These are phyloP conservation scores for Russula griseocarnosa DNA, from an alignment of 768 basidiomycete genomes.

Conservation along the genomic window DNA sequence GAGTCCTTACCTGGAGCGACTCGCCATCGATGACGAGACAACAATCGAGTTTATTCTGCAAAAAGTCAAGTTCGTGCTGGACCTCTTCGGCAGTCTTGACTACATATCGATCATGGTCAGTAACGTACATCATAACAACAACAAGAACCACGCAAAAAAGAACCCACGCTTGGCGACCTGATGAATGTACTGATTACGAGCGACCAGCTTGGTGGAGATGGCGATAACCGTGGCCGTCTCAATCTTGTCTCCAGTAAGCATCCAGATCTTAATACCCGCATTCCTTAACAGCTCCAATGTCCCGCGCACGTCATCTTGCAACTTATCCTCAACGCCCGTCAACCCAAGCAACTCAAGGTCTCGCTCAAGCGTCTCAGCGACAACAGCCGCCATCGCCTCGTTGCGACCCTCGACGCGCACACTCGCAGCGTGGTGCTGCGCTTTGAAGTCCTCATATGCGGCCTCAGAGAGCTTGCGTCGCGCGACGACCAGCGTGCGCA, in stretches of 20 bases:
- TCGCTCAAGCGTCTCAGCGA: slow-evolving; percentile 73
- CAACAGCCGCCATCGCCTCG: slow-evolving; percentile 73
- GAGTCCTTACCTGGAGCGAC: slow-evolving; percentile 69
- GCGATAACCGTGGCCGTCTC: slow-evolving; percentile 99
- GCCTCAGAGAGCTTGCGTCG: slow-evolving; percentile 69
- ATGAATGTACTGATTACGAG: slow-evolving; percentile 95
- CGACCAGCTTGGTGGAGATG: slow-evolving; percentile 93
- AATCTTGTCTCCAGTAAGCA: slow-evolving; percentile 99
- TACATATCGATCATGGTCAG: slow-evolving; percentile 35
- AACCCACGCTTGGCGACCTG: slow-evolving; percentile 84
- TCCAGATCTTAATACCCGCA: slow-evolving; percentile 99
- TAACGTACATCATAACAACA: background rate
- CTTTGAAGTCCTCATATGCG: slow-evolving; percentile 70
- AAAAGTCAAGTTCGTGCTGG: slow-evolving; percentile 84
- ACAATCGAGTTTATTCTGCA: slow-evolving; percentile 92
- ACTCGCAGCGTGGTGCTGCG: slow-evolving; percentile 70
- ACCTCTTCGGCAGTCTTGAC: slow-evolving; percentile 83
- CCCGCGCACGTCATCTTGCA: slow-evolving; percentile 94
- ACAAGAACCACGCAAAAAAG: background rate
- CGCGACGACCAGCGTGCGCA: slow-evolving; percentile 91
- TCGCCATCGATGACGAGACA: slow-evolving; percentile 98
- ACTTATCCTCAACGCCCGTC: slow-evolving; percentile 98
- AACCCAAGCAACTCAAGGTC: slow-evolving; percentile 90
- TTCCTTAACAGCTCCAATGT: slow-evolving; percentile 91
- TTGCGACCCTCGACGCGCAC: slow-evolving; percentile 73